Evolutionary conservation across 78 protist genomes (phyloP).

Genomic region (Dictyostelium capitatum): DNA sequence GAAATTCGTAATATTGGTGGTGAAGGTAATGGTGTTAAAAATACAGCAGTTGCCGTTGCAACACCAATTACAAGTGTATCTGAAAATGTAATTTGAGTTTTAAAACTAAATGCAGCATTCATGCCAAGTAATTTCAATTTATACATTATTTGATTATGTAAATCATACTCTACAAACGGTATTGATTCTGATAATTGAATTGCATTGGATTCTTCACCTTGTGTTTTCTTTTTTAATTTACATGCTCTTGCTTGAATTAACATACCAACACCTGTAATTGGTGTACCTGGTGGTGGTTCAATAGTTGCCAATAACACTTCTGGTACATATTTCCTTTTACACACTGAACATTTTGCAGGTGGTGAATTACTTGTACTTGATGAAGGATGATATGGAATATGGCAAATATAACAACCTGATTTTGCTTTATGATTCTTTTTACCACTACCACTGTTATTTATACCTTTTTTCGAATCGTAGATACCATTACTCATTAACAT

Average conservation of each 20-base stretch:
- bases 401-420: slow-evolving; percentile 62
- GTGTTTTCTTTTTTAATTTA: slow-evolving; percentile 65
- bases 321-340: slow-evolving; percentile 87
- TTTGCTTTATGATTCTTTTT: slow-evolving; percentile 8
- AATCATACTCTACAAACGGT: slow-evolving; percentile 94
- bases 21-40: slow-evolving; percentile 77
- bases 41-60: slow-evolving; percentile 88
- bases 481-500: neutral
- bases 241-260: slow-evolving; percentile 83
- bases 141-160: slow-evolving; percentile 89
- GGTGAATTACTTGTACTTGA: slow-evolving; percentile 29
- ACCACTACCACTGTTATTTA: neutral
- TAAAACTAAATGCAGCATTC: slow-evolving; percentile 90
- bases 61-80: slow-evolving; percentile 83
- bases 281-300: slow-evolving; percentile 85
- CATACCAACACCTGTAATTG: slow-evolving; percentile 75
- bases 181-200: slow-evolving; percentile 80
- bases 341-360: slow-evolving; percentile 45
- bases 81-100: slow-evolving; percentile 80
- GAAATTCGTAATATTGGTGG: slow-evolving; percentile 77
- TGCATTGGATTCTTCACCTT: slow-evolving; percentile 87
- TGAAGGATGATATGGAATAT: slow-evolving; percentile 50
- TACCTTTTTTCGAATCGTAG: neutral
- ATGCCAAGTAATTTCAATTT: slow-evolving; percentile 86
- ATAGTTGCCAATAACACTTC: slow-evolving; percentile 84